Base-by-base conservation (phyloP, 495 filamentous ascomycete species). In the Aspergillus avenaceus region DNA sequence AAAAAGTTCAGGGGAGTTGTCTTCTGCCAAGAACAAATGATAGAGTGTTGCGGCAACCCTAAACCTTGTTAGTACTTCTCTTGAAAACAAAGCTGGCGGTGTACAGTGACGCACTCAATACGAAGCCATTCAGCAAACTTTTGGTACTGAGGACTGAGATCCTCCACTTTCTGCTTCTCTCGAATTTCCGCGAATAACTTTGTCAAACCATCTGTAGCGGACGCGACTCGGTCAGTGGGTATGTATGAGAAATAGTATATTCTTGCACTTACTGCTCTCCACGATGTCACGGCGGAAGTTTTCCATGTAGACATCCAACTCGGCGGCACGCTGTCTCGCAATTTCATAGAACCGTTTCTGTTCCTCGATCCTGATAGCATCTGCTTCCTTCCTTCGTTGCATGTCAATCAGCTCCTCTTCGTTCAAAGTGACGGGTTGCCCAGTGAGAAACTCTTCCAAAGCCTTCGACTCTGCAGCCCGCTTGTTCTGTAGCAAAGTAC, bases 41-140 rank as follows among this genome's bases (percentile, higher is more conserved):
- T 98, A 98, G 28, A 98, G 82, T 12, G 93, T 97, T 19, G 93
- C 93, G 6, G 93, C 93, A 34, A 98, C 86, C 68, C 77, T 80
- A 28, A 26, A 16, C 12, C 27, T 25, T 14, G 48, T 65, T 45
- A 64, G 59, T 34, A 19, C 27, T 47, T 22, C n/a, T 14, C 6
- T 27, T 18, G 12, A 42, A 22, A 40, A 25, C 14, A 3, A 8
- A 25, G 9, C 12, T 6, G 4, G 8, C 14, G 0, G 25, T 22
- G 16, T 0, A 26, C n/a, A 9, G 22, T 27, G 23, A 67, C 71
- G 47, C 63, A 80, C 75, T 98, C 93, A 59, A 98, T 98, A 23
- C 95, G 85, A 41, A 97, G 74, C 93, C 93, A 98, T 67, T 98
- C 93, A 23, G 92, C 92, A 61, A 98, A 98, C 61, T 97, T 97